phyloP scores from a whole-genome alignment of 257 asterid genomes.

The Echites panduratus region DNA sequence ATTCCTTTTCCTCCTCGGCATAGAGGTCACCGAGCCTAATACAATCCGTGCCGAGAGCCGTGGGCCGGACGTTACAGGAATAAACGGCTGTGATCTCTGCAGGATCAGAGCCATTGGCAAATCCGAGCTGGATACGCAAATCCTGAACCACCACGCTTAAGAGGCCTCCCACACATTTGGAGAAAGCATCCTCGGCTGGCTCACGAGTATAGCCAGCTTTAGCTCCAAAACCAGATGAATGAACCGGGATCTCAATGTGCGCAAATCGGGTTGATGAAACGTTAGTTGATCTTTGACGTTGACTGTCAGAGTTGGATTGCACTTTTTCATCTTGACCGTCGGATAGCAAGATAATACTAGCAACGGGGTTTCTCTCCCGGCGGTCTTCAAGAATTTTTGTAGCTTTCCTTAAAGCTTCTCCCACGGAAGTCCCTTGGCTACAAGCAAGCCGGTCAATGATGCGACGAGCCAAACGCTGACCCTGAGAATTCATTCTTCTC shows the following conservation, averaged over 20 bases:
- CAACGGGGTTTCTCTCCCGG: conserved; percentile 77
- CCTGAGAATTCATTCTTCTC: conserved; percentile 61
- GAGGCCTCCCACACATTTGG: conserved; percentile 79
- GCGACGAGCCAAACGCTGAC: conserved; percentile 60
- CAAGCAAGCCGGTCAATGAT: conserved; percentile 55
- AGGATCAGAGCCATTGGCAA: conserved; percentile 67
- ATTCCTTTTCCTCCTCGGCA: conserved; percentile 75
- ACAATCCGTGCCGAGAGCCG: conserved; percentile 41
- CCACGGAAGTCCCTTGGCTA: conserved; percentile 59
- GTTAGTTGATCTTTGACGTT: conserved; percentile 27
- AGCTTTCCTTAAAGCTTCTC: conserved; percentile 70
- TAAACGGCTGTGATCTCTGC: conserved; percentile 71
- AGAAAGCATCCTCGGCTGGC: conserved; percentile 67
- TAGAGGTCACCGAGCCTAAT: conserved; percentile 68
- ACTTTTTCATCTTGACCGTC: conserved; percentile 60
- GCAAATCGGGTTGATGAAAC: conserved; percentile 59
- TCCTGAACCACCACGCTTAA: conserved; percentile 82
- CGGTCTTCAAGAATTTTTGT: conserved; percentile 72
- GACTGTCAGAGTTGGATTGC: conserved; percentile 28
- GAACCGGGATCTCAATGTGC: conserved; percentile 81
- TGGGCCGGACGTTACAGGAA: conserved; percentile 47
- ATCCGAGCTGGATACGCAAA: conserved; percentile 52
- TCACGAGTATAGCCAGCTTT: conserved; percentile 32
- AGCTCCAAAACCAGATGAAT: conserved; percentile 41
- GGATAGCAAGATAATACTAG: conserved; percentile 66